Percentiles rank a stretch among this genome's conserved stretches.
These are phyloP conservation scores for Colletotrichum phormii DNA, from an alignment of 2,329 filamentous ascomycete species.

Conservation along the genomic window DNA sequence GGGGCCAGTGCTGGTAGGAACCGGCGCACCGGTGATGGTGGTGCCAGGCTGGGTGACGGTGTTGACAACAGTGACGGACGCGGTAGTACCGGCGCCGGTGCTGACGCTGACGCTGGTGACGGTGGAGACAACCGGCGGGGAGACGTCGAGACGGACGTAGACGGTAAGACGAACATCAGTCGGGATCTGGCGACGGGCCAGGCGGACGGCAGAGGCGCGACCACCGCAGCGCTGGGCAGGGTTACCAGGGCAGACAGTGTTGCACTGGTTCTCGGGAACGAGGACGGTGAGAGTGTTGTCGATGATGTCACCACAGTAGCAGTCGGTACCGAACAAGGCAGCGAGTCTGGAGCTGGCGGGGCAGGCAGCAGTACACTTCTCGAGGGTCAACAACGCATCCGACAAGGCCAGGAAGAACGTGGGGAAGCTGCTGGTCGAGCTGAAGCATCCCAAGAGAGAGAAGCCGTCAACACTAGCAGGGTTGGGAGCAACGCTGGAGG, in stretches of 20 bases:
- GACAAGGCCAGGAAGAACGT: conserved; percentile 39
- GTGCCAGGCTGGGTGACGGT: conserved; percentile 9
- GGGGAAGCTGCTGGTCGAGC: conserved; percentile 39
- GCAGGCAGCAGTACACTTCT: conserved; percentile 43
- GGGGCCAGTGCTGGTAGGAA: background rate
- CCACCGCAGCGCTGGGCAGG: conserved; percentile 43
- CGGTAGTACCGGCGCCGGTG: conserved; percentile 8
- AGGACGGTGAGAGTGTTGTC: conserved; percentile 20
- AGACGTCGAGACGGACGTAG: conserved; percentile 20
- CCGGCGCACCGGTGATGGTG: background rate
- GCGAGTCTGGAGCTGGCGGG: conserved; percentile 39
- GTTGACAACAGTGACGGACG: conserved; percentile 15
- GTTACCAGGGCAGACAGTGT: conserved; percentile 44
- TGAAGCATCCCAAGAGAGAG: conserved; percentile 43
- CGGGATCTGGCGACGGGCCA: conserved; percentile 8
- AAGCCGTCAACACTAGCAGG: conserved; percentile 40
- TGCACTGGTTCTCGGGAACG: conserved; percentile 40
- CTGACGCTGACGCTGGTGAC: conserved; percentile 12
- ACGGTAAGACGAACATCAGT: conserved; percentile 13
- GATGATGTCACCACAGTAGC: conserved; percentile 44
- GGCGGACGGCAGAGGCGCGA: background rate
- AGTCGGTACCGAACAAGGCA: conserved; percentile 42
- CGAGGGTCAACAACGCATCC: conserved; percentile 39
- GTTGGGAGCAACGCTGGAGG: conserved; percentile 14
- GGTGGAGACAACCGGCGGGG: background rate